A percentile compares a stretch with the other conserved stretches of the same genome.
These are phyloP conservation scores for Talaromyces sp. DNA, from an alignment of 2,329 filamentous ascomycete species.

Conservation along the genomic window DNA sequence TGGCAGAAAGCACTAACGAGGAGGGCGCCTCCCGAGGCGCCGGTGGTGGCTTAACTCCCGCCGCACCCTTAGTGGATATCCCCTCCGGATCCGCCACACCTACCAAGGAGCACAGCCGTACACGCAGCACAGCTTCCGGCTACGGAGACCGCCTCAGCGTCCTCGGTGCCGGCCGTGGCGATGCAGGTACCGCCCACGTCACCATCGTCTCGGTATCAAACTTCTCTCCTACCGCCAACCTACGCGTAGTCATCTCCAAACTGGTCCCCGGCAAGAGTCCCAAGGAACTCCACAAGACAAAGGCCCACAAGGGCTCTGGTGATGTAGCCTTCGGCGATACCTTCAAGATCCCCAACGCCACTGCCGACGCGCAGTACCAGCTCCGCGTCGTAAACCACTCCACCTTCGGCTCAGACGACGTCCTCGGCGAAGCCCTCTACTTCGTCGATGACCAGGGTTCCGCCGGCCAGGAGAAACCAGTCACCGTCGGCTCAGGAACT, in stretches of 20 bases:
- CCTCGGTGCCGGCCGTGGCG: slow-evolving; percentile 53
- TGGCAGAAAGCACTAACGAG: slow-evolving; percentile 22
- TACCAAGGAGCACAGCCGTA: slow-evolving; percentile 48
- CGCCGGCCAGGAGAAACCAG: slow-evolving; percentile 67
- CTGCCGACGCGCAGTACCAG: slow-evolving; percentile 83
- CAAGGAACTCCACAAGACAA: slow-evolving; percentile 89
- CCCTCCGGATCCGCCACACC: slow-evolving; percentile 21
- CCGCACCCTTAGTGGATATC: slow-evolving; percentile 35
- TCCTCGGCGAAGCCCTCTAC: slow-evolving; percentile 83
- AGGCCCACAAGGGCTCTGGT: slow-evolving; percentile 73
- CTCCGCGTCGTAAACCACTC: slow-evolving; percentile 82
- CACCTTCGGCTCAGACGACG: slow-evolving; percentile 79
- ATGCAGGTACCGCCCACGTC: slow-evolving; percentile 76
- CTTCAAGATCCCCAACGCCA: slow-evolving; percentile 72
- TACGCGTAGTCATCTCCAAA: slow-evolving; percentile 77
- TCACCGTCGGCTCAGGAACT: slow-evolving; percentile 72
- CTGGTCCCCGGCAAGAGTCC: slow-evolving; percentile 66
- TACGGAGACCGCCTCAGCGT: slow-evolving; percentile 56
- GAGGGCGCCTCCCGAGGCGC: slow-evolving; percentile 24
- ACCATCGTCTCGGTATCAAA: slow-evolving; percentile 77
- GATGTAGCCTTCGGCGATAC: slow-evolving; percentile 69
- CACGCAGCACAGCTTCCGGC: slow-evolving; percentile 53
- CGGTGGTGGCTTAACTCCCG: slow-evolving; percentile 19
- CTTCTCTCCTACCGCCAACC: slow-evolving; percentile 73
- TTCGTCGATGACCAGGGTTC: slow-evolving; percentile 81